Evolutionary conservation across 208 protist genomes (phyloP), one percentile per base, ranked within the genome.

Genomic region (Wallacemonas collosoma): DNA sequence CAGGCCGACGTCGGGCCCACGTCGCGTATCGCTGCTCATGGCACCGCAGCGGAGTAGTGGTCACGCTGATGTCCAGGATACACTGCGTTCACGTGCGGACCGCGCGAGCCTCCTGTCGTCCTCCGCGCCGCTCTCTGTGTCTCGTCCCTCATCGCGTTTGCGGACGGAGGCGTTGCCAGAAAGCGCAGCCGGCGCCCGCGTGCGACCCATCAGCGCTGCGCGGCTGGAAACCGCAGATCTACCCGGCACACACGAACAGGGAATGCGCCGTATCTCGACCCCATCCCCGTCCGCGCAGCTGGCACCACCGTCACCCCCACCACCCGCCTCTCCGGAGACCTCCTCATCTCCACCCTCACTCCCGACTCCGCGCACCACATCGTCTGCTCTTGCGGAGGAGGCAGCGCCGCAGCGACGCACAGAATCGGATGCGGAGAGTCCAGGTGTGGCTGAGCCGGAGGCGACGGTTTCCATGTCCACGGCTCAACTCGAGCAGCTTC

Each of bases 401-500:
- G 12, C 14, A n/a, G 50, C 14, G 12, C 14, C 50, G 50, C 15
- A 12, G 50, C 50, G 50, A n/a, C 15, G 12, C 26, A 40, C 55
- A 60, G 55, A 39, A 60, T 1, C 26, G n/a, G 55, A 60, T 35
- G 55, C 26, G 50, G 15, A 26, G 26, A 26, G 26, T 63, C 60
- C 5, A 71, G 70, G 7, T 66, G 67, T 50, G 66, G 70, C 75
- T 26, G 26, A 26, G 26, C 26, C 26, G 26, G 26, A 26, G 26
- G 26, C 54, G 15, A 17, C 54, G 11, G 72, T 76, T 39, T 81
- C 76, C 8, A 50, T 84, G 68, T 82, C 88, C 17, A 79, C 85
- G 26, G 75, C 68, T 35, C 78, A 80, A 39, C 62, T 94, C 63
- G 86, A 92, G 72, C 36, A 50, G 4, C 71, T 88, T 4, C 68